Conservation (phyloP, 139 green algal genomes). For the Chlorella sp. region DNA sequence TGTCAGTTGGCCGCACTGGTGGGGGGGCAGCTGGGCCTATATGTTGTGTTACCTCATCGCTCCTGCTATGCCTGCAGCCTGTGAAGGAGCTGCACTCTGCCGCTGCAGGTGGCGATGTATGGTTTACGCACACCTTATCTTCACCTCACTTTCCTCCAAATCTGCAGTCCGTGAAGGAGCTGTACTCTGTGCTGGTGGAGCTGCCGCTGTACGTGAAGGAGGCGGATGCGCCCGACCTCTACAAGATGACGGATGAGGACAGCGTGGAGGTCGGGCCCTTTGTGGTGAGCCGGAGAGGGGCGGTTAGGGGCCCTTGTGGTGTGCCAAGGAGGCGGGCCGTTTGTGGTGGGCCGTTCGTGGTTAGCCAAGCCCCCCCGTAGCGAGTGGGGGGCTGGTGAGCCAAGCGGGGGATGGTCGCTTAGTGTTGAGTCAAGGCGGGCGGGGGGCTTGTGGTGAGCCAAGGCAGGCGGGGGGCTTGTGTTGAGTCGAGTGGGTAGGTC, state of each 20-base stretch:
- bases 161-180: constrained; percentile 27
- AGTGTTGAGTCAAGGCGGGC: too few species aligned
- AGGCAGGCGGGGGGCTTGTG: too few species aligned
- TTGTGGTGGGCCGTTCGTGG: too few species aligned
- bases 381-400: too few species aligned
- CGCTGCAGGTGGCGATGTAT: constrained; percentile 58
- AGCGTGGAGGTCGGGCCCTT: constrained; percentile 78
- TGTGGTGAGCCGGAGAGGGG: constrained; percentile 27
- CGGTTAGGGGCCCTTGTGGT: too few species aligned
- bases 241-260: constrained; percentile 58
- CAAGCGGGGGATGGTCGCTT: too few species aligned
- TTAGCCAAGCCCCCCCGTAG: too few species aligned
- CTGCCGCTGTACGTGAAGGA: constrained; percentile 67
- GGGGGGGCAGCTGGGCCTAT: neutral
- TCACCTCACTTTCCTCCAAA: neutral
- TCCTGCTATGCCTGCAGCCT: neutral
- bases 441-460: too few species aligned
- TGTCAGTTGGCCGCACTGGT: neutral
- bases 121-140: constrained; percentile 9
- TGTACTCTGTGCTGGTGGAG: constrained; percentile 37
- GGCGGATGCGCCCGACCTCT: constrained; percentile 73
- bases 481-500: too few species aligned
- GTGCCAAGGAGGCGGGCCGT: too few species aligned
- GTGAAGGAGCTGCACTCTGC: constrained; percentile 34
- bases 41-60: too few species aligned